Conservation (phyloP, 768 basidiomycete genomes). For the Lactifluus piperatus region DNA sequence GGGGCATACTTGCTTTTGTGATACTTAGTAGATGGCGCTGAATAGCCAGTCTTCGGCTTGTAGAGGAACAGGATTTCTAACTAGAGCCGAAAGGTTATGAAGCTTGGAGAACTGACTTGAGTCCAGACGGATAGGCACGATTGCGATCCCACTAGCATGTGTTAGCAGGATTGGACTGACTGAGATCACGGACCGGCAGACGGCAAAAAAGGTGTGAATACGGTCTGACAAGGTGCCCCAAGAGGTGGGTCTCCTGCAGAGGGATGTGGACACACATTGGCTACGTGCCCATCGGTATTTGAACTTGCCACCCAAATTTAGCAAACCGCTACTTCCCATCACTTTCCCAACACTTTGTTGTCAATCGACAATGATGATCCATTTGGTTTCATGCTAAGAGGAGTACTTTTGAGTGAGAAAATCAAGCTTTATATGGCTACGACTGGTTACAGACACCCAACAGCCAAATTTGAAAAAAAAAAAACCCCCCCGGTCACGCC, state of each 20-base stretch:
- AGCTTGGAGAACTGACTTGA: neutral
- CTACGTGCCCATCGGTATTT: too few relatives aligned
- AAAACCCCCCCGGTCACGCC: too few relatives aligned
- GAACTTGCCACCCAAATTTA: too few relatives aligned
- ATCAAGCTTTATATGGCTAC: too few relatives aligned
- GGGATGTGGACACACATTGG: too few relatives aligned
- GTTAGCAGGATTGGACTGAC: neutral
- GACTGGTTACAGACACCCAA: too few relatives aligned
- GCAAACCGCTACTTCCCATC: too few relatives aligned
- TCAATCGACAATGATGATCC: too few relatives aligned
- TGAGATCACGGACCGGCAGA: neutral
- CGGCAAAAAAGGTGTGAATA: neutral
- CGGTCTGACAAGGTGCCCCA: neutral
- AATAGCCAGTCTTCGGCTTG: neutral
- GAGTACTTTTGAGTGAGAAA: too few relatives aligned
- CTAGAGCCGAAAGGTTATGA: neutral
- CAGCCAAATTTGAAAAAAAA: too few relatives aligned
- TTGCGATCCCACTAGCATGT: neutral
- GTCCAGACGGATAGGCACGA: neutral
- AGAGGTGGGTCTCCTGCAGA: neutral
- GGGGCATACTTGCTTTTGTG: conserved; percentile 5
- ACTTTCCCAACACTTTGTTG: too few relatives aligned
- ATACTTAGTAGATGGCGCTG: neutral
- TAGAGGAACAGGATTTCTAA: neutral
- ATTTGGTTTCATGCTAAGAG: too few relatives aligned